Evolutionary conservation across 108 stramenopile species (phyloP).

Genomic region (Aurantiochytrium sp.): DNA sequence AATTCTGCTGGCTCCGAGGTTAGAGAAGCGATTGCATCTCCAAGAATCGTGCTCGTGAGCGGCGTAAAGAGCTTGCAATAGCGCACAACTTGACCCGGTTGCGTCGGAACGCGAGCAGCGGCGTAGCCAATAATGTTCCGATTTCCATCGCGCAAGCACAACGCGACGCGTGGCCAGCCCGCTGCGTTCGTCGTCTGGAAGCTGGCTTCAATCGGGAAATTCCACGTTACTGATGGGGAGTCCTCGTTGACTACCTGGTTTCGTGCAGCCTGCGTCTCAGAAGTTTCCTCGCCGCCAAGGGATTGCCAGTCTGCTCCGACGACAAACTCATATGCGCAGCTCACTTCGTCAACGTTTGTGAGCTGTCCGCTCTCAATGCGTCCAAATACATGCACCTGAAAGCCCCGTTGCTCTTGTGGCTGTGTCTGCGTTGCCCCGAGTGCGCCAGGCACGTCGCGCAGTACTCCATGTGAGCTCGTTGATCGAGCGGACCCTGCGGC

Average conservation of each 20-base stretch:
- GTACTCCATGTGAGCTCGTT: too few relatives aligned
- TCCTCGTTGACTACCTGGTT: neutral
- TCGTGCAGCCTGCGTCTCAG: neutral
- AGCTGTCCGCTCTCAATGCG: neutral
- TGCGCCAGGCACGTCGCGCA: too few relatives aligned
- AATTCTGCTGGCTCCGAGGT: neutral
- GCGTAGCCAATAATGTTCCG: neutral
- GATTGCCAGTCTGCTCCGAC: neutral
- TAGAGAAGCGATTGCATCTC: neutral
- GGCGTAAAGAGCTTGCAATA: conserved; percentile 16
- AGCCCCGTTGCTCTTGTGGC: neutral
- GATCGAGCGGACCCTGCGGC: too few relatives aligned
- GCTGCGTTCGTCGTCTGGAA: neutral
- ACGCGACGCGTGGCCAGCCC: neutral
- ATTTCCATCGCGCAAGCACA: neutral
- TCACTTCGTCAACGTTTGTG: neutral
- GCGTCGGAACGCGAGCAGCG: neutral
- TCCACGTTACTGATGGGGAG: neutral
- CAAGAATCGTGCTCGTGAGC: neutral
- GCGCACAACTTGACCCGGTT: neutral
- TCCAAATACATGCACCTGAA: neutral
- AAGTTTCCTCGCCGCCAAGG: neutral
- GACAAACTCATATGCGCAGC: neutral
- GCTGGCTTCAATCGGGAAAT: neutral
- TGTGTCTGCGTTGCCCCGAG: neutral